Evolutionary conservation across 2,329 filamentous ascomycete genomes (phyloP), one percentile per base, ranked within the genome.

Genomic region (Hypoxylon sp.): DNA sequence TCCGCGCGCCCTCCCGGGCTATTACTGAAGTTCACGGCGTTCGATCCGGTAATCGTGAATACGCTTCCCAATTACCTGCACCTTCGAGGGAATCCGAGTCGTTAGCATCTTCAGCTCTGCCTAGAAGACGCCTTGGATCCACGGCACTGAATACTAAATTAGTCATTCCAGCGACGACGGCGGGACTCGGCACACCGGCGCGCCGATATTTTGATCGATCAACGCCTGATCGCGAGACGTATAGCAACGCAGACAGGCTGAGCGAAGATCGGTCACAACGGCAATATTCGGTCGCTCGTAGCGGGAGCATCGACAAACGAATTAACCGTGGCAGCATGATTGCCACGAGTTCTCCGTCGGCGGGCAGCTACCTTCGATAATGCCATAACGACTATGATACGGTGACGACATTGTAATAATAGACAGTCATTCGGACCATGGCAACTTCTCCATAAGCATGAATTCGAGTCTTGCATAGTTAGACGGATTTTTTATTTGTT

Each of bases 1-100:
- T 80, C 56, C 77, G 80, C n/a, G 75, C 78, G 2, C 81, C 82
- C 1, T 85, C 83, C 3, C 75, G 84, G 16, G 82, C 82, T 3
- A 70, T 74, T 25, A 86, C 82, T 0, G 84, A 87, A 51, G 74
- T 78, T 42, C 76, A 73, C 19, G 64, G 57, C 63, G 69, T 57
- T 53, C 71, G 61, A 55, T 63, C 62, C 49, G 63, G 56, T 44
- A 66, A 68, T 3, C 73, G 76, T 31, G 76, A 79, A 21, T 75
- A 71, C 60, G 63, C 65, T 19, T 63, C 68, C 15, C 69, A 77
- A 23, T 63, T 70, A 26, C 65, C 69, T 9, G 56, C 70, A 12
- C 65, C 71, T 8, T 63, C 62, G 7, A 65, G 56, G 48, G 74
- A 72, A 21, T 43, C 61, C 7, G 63, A 67, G 21, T 55, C 70